Evolutionary conservation across 2,329 filamentous ascomycete species (phyloP).

Genomic region (Aquanectria penicillioides): DNA sequence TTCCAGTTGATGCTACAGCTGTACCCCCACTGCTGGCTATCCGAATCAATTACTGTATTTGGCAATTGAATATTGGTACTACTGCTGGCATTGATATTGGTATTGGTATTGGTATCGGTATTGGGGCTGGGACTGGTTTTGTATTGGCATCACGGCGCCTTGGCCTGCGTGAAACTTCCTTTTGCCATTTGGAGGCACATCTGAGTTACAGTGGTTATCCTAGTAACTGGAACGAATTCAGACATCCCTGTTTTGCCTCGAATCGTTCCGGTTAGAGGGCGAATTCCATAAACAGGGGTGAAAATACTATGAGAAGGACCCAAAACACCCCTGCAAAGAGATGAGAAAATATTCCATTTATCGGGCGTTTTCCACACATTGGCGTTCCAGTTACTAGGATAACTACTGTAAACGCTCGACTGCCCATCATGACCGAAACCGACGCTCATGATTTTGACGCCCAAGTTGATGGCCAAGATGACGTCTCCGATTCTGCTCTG

Average conservation of each 20-base stretch:
- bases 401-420: neutral
- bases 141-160: neutral
- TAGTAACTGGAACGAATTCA: too few relatives aligned
- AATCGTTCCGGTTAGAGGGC: too few relatives aligned
- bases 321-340: too few relatives aligned
- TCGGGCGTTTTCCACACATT: too few relatives aligned
- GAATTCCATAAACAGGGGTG: too few relatives aligned
- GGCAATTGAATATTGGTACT: neutral
- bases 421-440: slow-evolving; percentile 28
- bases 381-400: too few relatives aligned
- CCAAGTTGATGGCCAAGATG: slow-evolving; percentile 29
- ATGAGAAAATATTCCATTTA: too few relatives aligned
- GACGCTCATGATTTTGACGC: slow-evolving; percentile 26
- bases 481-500: slow-evolving; percentile 34
- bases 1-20: slow-evolving; percentile 7
- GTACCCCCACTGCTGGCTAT: neutral
- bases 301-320: too few relatives aligned
- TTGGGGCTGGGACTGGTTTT: neutral
- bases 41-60: slow-evolving; percentile 6
- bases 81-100: neutral
- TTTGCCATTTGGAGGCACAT: too few relatives aligned
- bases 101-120: neutral
- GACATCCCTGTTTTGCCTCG: too few relatives aligned
- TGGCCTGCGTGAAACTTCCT: too few relatives aligned
- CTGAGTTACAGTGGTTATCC: too few relatives aligned